Evolutionary conservation across 139 green algal species (phyloP), one percentile per base, ranked within the genome.

Genomic region (Klebsormidium nitens): DNA sequence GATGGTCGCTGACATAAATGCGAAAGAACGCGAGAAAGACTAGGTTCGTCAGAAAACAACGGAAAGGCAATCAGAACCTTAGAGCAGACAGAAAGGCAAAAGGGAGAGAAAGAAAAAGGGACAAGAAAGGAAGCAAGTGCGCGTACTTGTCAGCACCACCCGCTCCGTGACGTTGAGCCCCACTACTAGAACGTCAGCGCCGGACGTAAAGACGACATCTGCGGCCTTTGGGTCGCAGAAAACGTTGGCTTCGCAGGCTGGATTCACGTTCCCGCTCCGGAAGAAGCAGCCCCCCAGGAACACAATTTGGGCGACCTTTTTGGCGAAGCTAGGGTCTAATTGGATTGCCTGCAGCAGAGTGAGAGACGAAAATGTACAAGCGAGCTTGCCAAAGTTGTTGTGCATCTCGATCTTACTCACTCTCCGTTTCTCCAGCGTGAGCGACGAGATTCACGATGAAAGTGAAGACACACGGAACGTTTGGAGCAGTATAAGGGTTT

Each of bases 241-340:
- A 55, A 80, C 64, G 47, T 86, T 86, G 14, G 81, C 81, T 59
- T 86, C 81, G 2, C 79, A 73, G 2, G 79, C 72, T 4, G 81
- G 81, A 66, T 92, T 93, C 26, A 96, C 91, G 76, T 96, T 96
- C 29, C 91, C 86, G 47, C 83, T 89, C 11, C 79, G 64, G 32
- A 81, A 81, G 58, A 92, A 95, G 0, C 91, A 91, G 0, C 91
- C 91, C 17, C 91, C 91, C 46, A 96, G 66, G n/a, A 76, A 19
- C 4, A 83, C 31, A 64, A 83, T 76, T 44, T 77, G 29, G 17
- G 83, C 83, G 70, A 94, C 74, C 42, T 87, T 86, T n/a, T 75
- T 34, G 2, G 69, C 49, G 14, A 96, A 71, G 2, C 58, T 28
- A 0, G 77, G 65, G 44, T 93, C 86, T 1, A 86, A 49, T 46